A percentile compares a stretch with the other conserved stretches of the same genome.
phyloP scores from a whole-genome alignment of 306 rosid species.

The Ochetophila trinervis region DNA sequence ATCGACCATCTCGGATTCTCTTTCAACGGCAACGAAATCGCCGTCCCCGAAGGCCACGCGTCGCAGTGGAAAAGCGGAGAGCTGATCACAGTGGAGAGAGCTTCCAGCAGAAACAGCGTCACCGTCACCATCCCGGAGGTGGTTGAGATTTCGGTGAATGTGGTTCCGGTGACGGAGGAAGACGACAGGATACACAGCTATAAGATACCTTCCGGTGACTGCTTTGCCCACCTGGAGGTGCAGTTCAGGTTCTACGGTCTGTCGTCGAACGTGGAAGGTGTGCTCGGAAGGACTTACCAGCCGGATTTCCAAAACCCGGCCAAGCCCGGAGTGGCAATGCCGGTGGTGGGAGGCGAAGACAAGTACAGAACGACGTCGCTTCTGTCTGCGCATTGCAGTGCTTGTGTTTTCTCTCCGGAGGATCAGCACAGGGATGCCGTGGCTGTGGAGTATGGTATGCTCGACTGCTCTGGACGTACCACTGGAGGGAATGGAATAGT shows the following conservation, averaged over 20 bases:
- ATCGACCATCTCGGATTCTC: constrained; percentile 54
- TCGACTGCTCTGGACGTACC: constrained; percentile 57
- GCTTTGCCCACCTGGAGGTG: constrained; percentile 79
- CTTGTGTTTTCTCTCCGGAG: constrained; percentile 47
- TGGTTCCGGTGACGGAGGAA: constrained; percentile 75
- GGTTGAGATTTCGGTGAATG: constrained; percentile 59
- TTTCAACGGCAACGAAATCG: constrained; percentile 41
- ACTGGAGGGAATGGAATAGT: constrained; percentile 70
- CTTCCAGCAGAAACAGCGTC: constrained; percentile 60
- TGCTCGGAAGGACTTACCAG: constrained; percentile 80
- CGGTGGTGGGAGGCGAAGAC: constrained; percentile 77
- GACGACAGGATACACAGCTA: constrained; percentile 76
- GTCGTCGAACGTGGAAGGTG: constrained; percentile 74
- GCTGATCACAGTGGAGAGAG: constrained; percentile 52
- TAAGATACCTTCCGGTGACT: constrained; percentile 59
- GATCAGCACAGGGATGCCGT: constrained; percentile 7
- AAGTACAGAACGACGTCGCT: constrained; percentile 70
- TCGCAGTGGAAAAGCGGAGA: constrained; percentile 49
- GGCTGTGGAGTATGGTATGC: constrained; percentile 31
- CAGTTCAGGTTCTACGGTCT: constrained; percentile 70
- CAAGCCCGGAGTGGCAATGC: constrained; percentile 77
- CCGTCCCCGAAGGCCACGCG: constrained; percentile 47
- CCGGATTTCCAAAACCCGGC: constrained; percentile 72
- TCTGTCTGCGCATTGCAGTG: constrained; percentile 52
- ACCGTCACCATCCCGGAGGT: constrained; percentile 39